Evolutionary conservation across 495 filamentous ascomycete species (phyloP).

Genomic region (Lasiosphaeriaceae sp.): DNA sequence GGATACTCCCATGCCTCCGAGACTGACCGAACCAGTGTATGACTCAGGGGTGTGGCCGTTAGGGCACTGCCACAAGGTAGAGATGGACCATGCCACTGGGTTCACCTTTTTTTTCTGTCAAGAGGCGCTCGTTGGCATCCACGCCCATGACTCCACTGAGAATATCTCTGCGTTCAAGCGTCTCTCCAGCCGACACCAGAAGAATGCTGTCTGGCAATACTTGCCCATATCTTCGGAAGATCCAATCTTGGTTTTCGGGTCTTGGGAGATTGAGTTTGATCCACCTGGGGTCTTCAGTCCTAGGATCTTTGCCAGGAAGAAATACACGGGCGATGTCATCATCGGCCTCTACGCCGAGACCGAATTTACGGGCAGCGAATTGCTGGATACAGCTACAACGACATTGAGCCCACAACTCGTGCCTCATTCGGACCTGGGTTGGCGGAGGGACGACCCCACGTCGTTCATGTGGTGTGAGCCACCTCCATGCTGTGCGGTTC

Average conservation of each 20-base stretch:
- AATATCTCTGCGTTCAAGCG: background rate
- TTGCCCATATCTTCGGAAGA: background rate
- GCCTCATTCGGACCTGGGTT: background rate
- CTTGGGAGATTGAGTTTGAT: background rate
- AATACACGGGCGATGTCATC: background rate
- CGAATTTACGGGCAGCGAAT: background rate
- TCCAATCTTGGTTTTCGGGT: background rate
- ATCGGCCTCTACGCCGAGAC: too few relatives aligned
- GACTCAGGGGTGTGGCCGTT: background rate
- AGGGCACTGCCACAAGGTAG: background rate
- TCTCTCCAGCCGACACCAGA: background rate
- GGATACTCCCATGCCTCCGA: background rate
- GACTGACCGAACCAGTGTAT: background rate
- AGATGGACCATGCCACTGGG: background rate
- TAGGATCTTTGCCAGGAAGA: background rate
- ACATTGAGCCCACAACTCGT: background rate
- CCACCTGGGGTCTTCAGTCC: background rate
- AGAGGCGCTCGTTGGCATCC: background rate
- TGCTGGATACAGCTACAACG: background rate
- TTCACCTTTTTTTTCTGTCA: background rate
- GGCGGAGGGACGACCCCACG: too few relatives aligned
- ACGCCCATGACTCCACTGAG: background rate
- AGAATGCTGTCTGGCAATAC: background rate
- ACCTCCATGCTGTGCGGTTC: too few relatives aligned
- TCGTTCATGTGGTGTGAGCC: too few relatives aligned